Evolutionary conservation across 108 stramenopile species (phyloP).

Genomic region (Cyclostephanos invisitatus): DNA sequence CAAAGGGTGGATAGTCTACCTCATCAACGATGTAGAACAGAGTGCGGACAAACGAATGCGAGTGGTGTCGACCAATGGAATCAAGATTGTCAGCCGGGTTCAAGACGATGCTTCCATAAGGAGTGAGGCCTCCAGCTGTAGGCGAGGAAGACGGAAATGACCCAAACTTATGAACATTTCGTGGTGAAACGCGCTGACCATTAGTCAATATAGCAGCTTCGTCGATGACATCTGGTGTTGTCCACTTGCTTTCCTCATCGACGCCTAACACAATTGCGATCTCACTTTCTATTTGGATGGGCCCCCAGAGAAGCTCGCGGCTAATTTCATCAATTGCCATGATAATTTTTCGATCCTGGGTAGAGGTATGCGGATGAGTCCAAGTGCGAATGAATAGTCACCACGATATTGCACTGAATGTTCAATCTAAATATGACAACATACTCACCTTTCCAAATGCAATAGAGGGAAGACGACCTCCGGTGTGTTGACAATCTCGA

Average conservation of each 20-base stretch:
- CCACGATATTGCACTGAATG: too few species aligned
- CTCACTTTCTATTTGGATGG: constrained; percentile 55
- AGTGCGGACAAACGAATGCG: constrained; percentile 32
- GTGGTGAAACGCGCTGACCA: constrained; percentile 15
- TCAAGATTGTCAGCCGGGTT: background rate
- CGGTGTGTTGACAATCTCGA: constrained; percentile 17
- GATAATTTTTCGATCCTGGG: constrained; percentile 62
- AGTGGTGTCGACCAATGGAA: constrained; percentile 27
- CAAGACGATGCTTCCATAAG: constrained; percentile 5
- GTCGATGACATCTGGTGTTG: constrained; percentile 60
- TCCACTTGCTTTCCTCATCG: constrained; percentile 56
- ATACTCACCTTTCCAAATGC: constrained; percentile 59
- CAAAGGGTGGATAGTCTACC: constrained; percentile 1
- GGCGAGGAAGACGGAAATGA: constrained; percentile 11
- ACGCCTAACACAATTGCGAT: constrained; percentile 80
- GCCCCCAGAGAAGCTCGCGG: constrained; percentile 60
- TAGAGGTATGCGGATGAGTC: background rate
- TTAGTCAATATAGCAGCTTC: constrained; percentile 26
- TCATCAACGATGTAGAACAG: constrained; percentile 22
- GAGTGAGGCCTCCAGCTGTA: constrained; percentile 23
- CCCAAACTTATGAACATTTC: constrained; percentile 1
- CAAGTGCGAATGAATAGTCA: constrained; percentile 1
- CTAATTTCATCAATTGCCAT: constrained; percentile 52
- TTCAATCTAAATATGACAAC: background rate
- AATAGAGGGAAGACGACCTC: constrained; percentile 53